Evolutionary conservation across 306 rosid genomes (phyloP).

Genomic region (Quercus bicolor): DNA sequence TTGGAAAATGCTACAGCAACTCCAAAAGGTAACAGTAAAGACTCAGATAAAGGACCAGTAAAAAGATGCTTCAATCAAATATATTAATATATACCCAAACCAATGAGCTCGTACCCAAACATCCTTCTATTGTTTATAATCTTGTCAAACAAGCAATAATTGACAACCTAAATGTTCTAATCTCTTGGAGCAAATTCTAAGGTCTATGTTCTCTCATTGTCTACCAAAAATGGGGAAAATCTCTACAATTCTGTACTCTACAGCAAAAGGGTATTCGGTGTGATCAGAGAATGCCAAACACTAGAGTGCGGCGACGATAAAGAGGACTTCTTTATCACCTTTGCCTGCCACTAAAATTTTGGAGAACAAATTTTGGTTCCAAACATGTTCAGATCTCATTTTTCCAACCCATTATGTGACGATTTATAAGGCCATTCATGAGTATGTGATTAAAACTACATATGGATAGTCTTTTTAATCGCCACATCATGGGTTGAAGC

Average conservation of each 20-base stretch:
- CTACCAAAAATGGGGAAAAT: background rate
- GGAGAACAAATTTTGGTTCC: background rate
- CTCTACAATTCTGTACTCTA: conserved; percentile 18
- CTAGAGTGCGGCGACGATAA: background rate
- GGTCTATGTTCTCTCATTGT: background rate
- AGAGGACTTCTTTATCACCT: conserved; percentile 12
- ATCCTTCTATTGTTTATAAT: background rate
- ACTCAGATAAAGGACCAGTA: background rate
- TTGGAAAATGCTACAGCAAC: no score
- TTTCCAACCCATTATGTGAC: no score
- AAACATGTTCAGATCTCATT: no score
- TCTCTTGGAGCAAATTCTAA: background rate
- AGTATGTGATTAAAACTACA: no score
- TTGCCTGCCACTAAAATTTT: conserved; percentile 1
- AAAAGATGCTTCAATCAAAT: background rate
- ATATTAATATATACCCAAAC: background rate
- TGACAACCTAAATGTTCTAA: background rate
- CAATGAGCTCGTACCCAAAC: background rate
- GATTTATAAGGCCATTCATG: no score
- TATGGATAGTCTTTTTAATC: no score
- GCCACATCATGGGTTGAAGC: no score
- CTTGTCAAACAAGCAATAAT: background rate
- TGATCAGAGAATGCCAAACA: conserved; percentile 19
- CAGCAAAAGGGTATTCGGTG: background rate
- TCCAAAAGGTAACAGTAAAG: no score